Evolutionary conservation across 805 yeast species (phyloP).

Genomic region (Yarrowia divulgata): DNA sequence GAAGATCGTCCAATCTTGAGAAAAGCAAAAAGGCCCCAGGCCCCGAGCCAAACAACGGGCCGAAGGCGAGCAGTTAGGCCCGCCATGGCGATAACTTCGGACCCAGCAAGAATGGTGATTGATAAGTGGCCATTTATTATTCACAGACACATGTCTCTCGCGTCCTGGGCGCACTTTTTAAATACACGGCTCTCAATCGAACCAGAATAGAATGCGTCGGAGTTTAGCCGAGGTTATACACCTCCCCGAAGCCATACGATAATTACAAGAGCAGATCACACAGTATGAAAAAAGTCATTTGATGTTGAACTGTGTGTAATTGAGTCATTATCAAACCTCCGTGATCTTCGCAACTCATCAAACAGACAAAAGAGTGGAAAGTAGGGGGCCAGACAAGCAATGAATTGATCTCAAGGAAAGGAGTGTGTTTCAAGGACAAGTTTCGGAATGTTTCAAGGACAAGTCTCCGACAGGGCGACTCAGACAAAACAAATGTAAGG

Average conservation of each 20-base stretch:
- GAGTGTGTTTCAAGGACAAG: not conserved
- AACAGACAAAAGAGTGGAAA: too few species aligned
- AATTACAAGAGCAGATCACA: too few species aligned
- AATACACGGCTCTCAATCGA: not conserved
- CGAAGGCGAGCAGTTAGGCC: not conserved
- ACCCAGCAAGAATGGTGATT: not conserved
- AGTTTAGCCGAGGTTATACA: constrained; percentile 2
- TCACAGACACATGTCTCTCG: constrained; percentile 7
- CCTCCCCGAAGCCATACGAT: not conserved
- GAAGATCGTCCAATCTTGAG: constrained; percentile 21
- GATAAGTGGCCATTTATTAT: not conserved
- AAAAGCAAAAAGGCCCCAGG: not conserved
- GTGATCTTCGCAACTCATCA: too few species aligned
- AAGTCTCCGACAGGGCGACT: not conserved
- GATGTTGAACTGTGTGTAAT: too few species aligned
- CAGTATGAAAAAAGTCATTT: too few species aligned
- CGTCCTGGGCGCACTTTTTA: not conserved
- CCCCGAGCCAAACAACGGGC: constrained; percentile 20
- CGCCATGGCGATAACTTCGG: not conserved
- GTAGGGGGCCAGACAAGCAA: too few species aligned
- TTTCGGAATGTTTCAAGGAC: not conserved
- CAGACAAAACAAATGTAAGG: not conserved
- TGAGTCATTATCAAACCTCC: too few species aligned
- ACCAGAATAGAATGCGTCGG: not conserved
- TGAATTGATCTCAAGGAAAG: too few species aligned